Evolutionary conservation across 2,329 filamentous ascomycete species (phyloP).

Genomic region (Magnaporthiopsis incrustans): DNA sequence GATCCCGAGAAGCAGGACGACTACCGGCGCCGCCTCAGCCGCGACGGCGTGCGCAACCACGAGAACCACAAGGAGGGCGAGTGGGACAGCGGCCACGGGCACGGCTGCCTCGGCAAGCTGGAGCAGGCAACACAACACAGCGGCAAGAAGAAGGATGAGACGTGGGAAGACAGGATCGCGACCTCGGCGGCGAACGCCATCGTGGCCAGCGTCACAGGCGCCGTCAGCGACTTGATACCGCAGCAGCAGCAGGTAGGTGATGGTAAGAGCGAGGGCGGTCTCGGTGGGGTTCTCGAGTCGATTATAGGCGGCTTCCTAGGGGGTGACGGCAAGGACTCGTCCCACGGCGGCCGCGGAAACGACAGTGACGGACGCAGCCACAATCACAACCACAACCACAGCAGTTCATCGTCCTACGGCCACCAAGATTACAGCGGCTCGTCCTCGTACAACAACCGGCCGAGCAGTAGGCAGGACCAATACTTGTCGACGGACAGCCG

Average conservation of each 20-base stretch:
- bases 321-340: neutral
- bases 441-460: neutral
- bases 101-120: conserved; percentile 5
- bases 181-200: conserved; percentile 2
- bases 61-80: conserved; percentile 7
- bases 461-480: neutral
- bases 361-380: neutral
- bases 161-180: conserved; percentile 6
- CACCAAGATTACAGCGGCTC: neutral
- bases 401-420: neutral
- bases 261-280: neutral
- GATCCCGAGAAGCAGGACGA: conserved; percentile 1
- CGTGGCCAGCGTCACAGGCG: conserved; percentile 2
- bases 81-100: conserved; percentile 4
- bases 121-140: conserved; percentile 1
- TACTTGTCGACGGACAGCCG: neutral
- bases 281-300: neutral
- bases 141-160: conserved; percentile 5
- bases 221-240: conserved; percentile 1
- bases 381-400: neutral
- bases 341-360: no score
- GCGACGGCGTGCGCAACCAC: conserved; percentile 4
- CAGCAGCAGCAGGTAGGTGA: neutral
- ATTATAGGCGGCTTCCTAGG: neutral
- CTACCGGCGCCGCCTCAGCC: conserved; percentile 3